Percentiles rank a stretch among this genome's conserved stretches.
Conservation (phyloP, 257 asterid species). For the Orobanche coerulescens region DNA sequence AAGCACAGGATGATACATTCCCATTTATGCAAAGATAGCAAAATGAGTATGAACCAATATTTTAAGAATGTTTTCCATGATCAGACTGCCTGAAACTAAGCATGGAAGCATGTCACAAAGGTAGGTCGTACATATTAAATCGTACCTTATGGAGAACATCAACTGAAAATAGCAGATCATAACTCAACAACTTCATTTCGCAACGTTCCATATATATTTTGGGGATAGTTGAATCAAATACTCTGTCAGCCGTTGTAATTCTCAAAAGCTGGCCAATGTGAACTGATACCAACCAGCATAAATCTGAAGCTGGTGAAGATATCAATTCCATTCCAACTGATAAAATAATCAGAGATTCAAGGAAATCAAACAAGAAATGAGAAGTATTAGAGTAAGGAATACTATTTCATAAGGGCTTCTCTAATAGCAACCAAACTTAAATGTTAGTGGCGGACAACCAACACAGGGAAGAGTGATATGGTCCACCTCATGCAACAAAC, state of each 20-base stretch:
- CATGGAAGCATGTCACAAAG: neutral
- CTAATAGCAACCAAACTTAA: neutral
- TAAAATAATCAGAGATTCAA: neutral
- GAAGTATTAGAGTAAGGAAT: neutral
- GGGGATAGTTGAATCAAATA: constrained; percentile 3
- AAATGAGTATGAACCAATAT: neutral
- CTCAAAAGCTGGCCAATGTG: constrained; percentile 3
- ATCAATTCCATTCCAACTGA: neutral
- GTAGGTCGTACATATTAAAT: neutral
- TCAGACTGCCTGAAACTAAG: neutral
- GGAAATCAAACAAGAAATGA: constrained; percentile 1
- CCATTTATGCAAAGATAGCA: neutral
- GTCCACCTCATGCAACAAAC: neutral
- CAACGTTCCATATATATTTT: neutral
- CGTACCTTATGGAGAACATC: constrained; percentile 19
- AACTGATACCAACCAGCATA: constrained; percentile 6
- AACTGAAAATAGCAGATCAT: neutral
- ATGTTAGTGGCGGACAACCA: constrained; percentile 12
- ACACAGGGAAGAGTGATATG: neutral
- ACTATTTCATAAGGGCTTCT: neutral
- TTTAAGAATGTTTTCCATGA: neutral
- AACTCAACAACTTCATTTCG: neutral
- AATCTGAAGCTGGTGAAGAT: constrained; percentile 6
- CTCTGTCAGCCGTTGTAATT: constrained; percentile 1
- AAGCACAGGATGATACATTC: neutral